These are phyloP conservation scores for Lecanicillium sp. DNA, from an alignment of 2,329 filamentous ascomycete species.

Conservation along the genomic window DNA sequence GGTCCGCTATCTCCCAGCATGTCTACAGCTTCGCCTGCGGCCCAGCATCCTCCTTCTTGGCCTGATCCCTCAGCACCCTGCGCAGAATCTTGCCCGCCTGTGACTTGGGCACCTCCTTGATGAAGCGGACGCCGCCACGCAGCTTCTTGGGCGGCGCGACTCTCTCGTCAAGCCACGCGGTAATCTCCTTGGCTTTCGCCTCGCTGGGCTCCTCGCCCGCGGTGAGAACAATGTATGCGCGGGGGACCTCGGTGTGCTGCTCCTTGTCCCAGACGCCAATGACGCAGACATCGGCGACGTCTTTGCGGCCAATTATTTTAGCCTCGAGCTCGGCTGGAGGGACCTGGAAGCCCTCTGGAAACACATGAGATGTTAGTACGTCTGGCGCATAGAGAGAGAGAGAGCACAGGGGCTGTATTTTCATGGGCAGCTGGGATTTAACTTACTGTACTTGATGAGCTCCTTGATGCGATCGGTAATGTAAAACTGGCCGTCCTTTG, in stretches of 20 bases:
- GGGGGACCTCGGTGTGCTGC: slow-evolving; percentile 60
- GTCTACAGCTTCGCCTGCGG: slow-evolving; percentile 28
- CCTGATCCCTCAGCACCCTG: slow-evolving; percentile 39
- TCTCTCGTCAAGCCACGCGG: slow-evolving; percentile 38
- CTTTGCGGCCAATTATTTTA: slow-evolving; percentile 33
- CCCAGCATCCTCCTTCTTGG: slow-evolving; percentile 24
- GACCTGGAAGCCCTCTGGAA: slow-evolving; percentile 57
- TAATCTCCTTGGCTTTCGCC: slow-evolving; percentile 24
- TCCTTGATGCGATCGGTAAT: slow-evolving; percentile 83
- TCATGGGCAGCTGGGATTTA: too few species aligned
- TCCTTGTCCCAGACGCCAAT: slow-evolving; percentile 51
- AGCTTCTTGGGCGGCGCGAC: slow-evolving; percentile 62
- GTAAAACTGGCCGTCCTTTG: slow-evolving; percentile 73
- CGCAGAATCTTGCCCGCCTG: slow-evolving; percentile 43
- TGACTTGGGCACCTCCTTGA: slow-evolving; percentile 65
- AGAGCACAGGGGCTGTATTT: too few species aligned
- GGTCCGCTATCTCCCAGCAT: background rate
- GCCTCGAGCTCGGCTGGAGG: slow-evolving; percentile 59
- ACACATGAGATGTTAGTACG: slow-evolving; percentile 33
- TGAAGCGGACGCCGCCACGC: slow-evolving; percentile 62
- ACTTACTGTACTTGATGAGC: slow-evolving; percentile 47
- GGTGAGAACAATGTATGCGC: slow-evolving; percentile 33
- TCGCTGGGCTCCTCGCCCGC: slow-evolving; percentile 27
- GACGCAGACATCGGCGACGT: slow-evolving; percentile 54
- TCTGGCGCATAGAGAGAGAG: too few species aligned